phyloP scores from a whole-genome alignment of 441 rosid genomes.

The Arabidopsis hybrid region DNA sequence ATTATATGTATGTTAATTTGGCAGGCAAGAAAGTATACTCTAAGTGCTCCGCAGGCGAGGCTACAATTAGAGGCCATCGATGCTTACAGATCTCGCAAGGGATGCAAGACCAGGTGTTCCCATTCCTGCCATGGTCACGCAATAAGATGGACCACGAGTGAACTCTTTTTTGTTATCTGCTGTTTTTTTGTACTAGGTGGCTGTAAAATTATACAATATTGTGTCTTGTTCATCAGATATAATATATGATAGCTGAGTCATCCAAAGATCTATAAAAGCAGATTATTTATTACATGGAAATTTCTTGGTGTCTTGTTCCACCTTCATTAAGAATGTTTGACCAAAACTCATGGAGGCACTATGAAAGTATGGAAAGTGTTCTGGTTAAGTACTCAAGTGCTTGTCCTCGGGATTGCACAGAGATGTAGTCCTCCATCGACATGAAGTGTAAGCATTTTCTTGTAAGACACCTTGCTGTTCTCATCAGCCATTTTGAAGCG shows the following conservation, averaged over 20 bases:
- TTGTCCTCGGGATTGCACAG: conserved; percentile 52
- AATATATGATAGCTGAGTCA: conserved; percentile 4
- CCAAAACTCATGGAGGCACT: neutral
- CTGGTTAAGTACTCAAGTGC: conserved; percentile 8
- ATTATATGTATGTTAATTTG: conserved; percentile 28
- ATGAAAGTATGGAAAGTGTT: neutral
- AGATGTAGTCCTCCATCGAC: conserved; percentile 64
- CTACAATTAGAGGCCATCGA: conserved; percentile 74
- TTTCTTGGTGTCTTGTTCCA: neutral
- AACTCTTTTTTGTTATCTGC: conserved; percentile 35
- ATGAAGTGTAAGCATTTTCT: conserved; percentile 75
- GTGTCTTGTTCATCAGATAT: neutral
- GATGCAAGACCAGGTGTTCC: conserved; percentile 73
- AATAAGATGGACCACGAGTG: conserved; percentile 15
- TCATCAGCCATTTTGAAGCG: conserved; percentile 64
- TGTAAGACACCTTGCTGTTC: conserved; percentile 48
- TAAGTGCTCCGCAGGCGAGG: conserved; percentile 71
- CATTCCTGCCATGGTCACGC: conserved; percentile 50
- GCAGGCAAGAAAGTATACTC: conserved; percentile 55
- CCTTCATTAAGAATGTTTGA: neutral
- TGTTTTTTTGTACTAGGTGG: conserved; percentile 16
- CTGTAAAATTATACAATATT: conserved; percentile 8
- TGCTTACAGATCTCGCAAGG: conserved; percentile 73
- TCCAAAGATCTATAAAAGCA: neutral
- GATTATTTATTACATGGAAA: neutral